Base-by-base conservation (phyloP, 768 basidiomycete genomes). In the Lanmaoa pseudosensibilis region DNA sequence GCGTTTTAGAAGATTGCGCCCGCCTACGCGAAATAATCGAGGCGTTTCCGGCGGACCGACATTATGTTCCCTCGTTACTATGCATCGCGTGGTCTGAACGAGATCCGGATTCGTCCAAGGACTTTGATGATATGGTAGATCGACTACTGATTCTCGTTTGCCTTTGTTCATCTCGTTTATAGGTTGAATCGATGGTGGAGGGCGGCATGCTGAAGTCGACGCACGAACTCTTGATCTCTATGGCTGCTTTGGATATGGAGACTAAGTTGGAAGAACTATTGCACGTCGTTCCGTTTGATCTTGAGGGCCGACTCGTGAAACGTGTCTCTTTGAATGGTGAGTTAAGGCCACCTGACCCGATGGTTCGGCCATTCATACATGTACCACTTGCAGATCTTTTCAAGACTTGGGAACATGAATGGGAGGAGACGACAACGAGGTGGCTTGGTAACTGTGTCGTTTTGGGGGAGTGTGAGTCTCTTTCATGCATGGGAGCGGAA, bases 1-100 rank as follows among this genome's bases (percentile, higher is more conserved):
- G 83, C 6, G 72, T 85, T 38, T 71, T 91, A 30, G 88, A 88
- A 57, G 90, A 92, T 65, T 88, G 86, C 61, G 72, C 83, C 30
- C 83, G 90, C 23, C 71, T 92, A 21, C 81, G 87, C 34, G 85
- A 89, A 55, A 74, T 89, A 19, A 67, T 90, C 30, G 74, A 82
- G 48, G 67, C 74, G 0, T 71, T 89, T 19, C 84, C 85, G 1
- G 58, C 72, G 1, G 75, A 79, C 46, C 81, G 82, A 19, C 81
- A 83, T 69, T 91, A 85, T 60, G 65, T 80, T 18, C 87, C 89
- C 15, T 81, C 83, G 2, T 69, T 91, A 2, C 54, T 91, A 18
- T 70, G 86, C 5, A 71, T 92, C 46, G 77, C 75, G 21, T 92
- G 89, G 88, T 70, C 75, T 4, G 81, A 80, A 38, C 74, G 69